phyloP scores from a whole-genome alignment of 768 basidiomycete species.

The Arthromyces matolae region DNA sequence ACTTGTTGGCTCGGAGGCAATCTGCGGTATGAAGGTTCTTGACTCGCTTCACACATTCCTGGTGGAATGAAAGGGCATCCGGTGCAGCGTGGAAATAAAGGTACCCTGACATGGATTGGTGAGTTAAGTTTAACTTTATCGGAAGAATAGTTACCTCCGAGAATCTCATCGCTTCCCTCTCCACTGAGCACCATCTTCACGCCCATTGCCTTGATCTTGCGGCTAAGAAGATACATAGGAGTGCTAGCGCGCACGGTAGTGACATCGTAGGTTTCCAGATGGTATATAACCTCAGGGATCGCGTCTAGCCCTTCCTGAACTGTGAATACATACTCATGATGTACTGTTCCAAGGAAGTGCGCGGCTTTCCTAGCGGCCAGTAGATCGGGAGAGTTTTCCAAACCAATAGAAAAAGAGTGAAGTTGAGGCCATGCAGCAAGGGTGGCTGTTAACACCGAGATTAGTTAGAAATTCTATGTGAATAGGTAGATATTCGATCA shows the following conservation, averaged over 20 bases:
- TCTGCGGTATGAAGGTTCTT: constrained; percentile 98
- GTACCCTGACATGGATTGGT: constrained; percentile 59
- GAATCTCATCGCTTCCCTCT: constrained; percentile 96
- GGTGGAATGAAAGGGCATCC: constrained; percentile 82
- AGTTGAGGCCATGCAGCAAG: constrained; percentile 91
- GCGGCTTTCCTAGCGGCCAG: constrained; percentile 93
- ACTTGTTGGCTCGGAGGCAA: constrained; percentile 98
- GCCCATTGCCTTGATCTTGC: constrained; percentile 99
- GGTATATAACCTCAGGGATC: constrained; percentile 95
- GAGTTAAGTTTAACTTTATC: neutral
- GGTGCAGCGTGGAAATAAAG: constrained; percentile 99
- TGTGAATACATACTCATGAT: constrained; percentile 97
- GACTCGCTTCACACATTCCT: constrained; percentile 90
- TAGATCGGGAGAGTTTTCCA: constrained; percentile 93
- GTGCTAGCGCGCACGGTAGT: constrained; percentile 97
- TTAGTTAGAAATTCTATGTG: neutral
- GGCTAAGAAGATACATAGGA: constrained; percentile 96
- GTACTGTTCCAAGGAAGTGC: constrained; percentile 87
- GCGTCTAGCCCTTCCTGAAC: constrained; percentile 98
- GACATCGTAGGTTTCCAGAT: constrained; percentile 98
- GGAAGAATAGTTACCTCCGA: constrained; percentile 64
- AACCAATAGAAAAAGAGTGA: constrained; percentile 96
- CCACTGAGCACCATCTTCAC: constrained; percentile 99
- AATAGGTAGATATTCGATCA: constrained; percentile 8
- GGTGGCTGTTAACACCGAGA: constrained; percentile 42